A percentile compares a stretch with the other conserved stretches of the same genome.
These are phyloP conservation scores for Atkinsonella texensis DNA, from an alignment of 2,329 filamentous ascomycete species.

Conservation along the genomic window DNA sequence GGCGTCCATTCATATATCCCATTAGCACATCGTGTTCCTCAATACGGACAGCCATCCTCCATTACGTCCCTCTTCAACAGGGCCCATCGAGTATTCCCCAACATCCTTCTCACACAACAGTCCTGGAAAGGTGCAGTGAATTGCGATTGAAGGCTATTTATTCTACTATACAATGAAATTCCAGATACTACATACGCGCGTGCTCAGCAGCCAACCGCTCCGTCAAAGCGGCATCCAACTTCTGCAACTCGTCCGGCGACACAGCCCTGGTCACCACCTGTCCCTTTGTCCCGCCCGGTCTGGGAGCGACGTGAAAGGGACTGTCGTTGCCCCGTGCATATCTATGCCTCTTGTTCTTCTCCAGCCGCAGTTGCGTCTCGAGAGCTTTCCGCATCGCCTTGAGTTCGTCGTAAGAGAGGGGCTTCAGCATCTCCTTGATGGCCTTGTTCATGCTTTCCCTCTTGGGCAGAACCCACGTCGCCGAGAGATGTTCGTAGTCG, in stretches of 20 bases:
- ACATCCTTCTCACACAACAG: too few relatives aligned
- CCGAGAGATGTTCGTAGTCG: constrained; percentile 17
- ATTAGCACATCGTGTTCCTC: too few relatives aligned
- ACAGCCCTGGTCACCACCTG: constrained; percentile 2
- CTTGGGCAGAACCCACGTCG: constrained; percentile 13
- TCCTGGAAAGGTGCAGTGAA: too few relatives aligned
- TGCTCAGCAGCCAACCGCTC: not conserved
- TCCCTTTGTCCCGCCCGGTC: not conserved
- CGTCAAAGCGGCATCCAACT: constrained; percentile 4
- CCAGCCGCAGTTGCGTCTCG: constrained; percentile 9
- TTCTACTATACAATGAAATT: not conserved
- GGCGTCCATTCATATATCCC: too few relatives aligned
- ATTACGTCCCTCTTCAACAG: too few relatives aligned
- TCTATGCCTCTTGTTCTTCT: not conserved
- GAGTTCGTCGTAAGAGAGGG: constrained; percentile 19
- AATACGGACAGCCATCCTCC: too few relatives aligned
- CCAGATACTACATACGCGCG: not conserved
- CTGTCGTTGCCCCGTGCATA: not conserved
- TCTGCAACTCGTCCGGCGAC: constrained; percentile 1
- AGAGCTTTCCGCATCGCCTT: constrained; percentile 12
- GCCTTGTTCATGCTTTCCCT: constrained; percentile 16
- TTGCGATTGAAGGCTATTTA: not conserved
- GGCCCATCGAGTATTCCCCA: too few relatives aligned
- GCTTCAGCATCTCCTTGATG: constrained; percentile 17
- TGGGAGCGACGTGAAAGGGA: constrained; percentile 5